Base-by-base conservation (phyloP, 257 asterid species). In the Nicotiana tabacum region DNA sequence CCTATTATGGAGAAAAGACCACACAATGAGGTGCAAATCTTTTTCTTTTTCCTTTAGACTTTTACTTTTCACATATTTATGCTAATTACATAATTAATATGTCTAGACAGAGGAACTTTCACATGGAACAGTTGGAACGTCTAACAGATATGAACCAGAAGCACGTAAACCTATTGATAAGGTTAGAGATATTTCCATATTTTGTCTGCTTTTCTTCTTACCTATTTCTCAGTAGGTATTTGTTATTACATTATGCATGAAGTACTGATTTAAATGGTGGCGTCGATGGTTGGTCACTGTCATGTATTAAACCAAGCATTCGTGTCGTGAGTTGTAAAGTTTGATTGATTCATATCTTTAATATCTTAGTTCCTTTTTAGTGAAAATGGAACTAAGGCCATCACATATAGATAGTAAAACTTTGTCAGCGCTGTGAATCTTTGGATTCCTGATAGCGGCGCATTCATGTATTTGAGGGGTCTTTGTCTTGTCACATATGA, bases 91-190 rank as follows among this genome's bases (percentile, higher is more conserved):
- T 60, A 18, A 61, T 53, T 66, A 33, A 37, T 48, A 27, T 82
- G 58, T 87, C 33, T 82, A 93, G 98, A 92, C 91, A 8, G 97
- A 91, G 85, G 93, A 93, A 82, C 88, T 95, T 83, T 95, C 96
- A 51, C 94, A 89, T 77, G 98, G 97, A 90, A 89, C 93, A 4
- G 87, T 62, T 37, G 96, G 90, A 79, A 87, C 88, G n/a, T 90
- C 97, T 33, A 86, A 85, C 87, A 94, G 89, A 55, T 96, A 90
- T 82, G 98, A 95, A 61, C 96, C 89, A 66, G 96, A 89, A 82
- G 87, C 91, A 13, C 90, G 85, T 58, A 95, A 90, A 83, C 94
- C 95, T 11, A 77, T 65, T 74, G 97, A 92, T 30, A 93, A 95
- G 96, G 99, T 96, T 96, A 86, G 72, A 83, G 53, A 72, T 35